Percentiles rank a stretch among this genome's conserved stretches.
These are phyloP conservation scores for Leccinum ochraceum DNA, from an alignment of 768 basidiomycete genomes.

Conservation along the genomic window DNA sequence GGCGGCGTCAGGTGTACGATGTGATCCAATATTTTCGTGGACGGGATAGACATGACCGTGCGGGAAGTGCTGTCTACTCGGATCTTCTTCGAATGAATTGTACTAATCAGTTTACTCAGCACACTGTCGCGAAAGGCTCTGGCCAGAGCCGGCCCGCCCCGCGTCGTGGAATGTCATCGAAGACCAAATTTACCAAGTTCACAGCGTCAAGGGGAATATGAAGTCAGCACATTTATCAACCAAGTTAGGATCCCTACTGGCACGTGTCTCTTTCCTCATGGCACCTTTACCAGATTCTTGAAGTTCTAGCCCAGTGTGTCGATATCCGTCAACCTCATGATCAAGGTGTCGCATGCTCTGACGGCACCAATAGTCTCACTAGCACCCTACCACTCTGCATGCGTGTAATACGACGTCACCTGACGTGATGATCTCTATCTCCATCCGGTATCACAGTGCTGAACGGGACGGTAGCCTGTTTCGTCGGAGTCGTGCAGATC, in stretches of 20 bases:
- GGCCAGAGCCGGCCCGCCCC: not conserved
- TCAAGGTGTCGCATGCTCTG: not conserved
- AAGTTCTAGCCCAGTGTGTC: no score
- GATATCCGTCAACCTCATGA: no score
- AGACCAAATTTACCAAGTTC: not conserved
- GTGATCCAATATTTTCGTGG: conserved; percentile 59
- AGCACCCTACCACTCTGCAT: not conserved
- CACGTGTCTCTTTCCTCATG: no score
- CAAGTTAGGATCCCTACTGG: no score
- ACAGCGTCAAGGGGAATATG: not conserved
- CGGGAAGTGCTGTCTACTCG: not conserved
- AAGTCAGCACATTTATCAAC: not conserved
- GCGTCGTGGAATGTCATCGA: not conserved
- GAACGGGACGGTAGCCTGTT: not conserved
- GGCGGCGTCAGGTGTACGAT: conserved; percentile 73
- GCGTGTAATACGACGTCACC: no score
- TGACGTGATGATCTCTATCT: no score
- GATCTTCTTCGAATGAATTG: not conserved
- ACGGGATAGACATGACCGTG: conserved; percentile 25
- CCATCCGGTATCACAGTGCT: not conserved
- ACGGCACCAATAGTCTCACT: not conserved
- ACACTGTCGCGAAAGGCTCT: not conserved
- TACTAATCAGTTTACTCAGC: not conserved
- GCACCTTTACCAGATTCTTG: no score
- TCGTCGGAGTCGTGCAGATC: not conserved